Conservation (phyloP, 1,284 basidiomycete genomes). For the Leccinum angustisporum region DNA sequence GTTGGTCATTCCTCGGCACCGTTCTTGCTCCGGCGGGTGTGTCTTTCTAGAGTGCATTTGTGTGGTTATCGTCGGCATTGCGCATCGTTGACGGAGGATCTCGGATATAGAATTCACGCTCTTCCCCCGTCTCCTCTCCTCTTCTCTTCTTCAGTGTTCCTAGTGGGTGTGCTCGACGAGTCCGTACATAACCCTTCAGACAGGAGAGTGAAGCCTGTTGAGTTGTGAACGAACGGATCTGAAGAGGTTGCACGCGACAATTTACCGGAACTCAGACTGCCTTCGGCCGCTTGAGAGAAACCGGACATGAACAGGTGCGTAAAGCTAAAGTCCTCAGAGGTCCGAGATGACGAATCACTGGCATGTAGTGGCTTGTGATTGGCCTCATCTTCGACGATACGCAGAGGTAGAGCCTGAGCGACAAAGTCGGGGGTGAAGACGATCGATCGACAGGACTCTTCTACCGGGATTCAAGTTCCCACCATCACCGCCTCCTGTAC, state of each 20-base stretch:
- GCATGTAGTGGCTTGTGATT: background rate
- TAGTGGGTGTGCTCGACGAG: conserved; percentile 35
- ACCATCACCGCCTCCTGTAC: conserved; percentile 25
- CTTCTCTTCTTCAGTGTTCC: conserved; percentile 37
- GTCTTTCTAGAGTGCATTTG: background rate
- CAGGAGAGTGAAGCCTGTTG: conserved; percentile 56
- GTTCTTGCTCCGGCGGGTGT: conserved; percentile 6
- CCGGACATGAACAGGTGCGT: conserved; percentile 43
- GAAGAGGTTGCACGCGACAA: no score
- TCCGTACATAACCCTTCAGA: conserved; percentile 58
- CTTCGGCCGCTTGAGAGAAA: conserved; percentile 19
- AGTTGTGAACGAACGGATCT: conserved; percentile 27
- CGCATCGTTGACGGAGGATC: conserved; percentile 6
- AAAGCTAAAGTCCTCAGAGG: conserved; percentile 20
- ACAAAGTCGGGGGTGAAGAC: conserved; percentile 28
- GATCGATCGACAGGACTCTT: conserved; percentile 28
- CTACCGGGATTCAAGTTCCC: conserved; percentile 27
- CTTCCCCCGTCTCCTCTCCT: conserved; percentile 30
- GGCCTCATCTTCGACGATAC: conserved; percentile 9
- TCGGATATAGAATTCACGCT: conserved; percentile 31
- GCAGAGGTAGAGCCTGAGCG: conserved; percentile 9
- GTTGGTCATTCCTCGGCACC: conserved; percentile 12
- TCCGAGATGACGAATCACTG: conserved; percentile 10
- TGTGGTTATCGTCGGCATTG: conserved; percentile 1
- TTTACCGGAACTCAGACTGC: conserved; percentile 1